Conservation (phyloP, 2,329 filamentous ascomycete genomes). For the Colletotrichum sp. region DNA sequence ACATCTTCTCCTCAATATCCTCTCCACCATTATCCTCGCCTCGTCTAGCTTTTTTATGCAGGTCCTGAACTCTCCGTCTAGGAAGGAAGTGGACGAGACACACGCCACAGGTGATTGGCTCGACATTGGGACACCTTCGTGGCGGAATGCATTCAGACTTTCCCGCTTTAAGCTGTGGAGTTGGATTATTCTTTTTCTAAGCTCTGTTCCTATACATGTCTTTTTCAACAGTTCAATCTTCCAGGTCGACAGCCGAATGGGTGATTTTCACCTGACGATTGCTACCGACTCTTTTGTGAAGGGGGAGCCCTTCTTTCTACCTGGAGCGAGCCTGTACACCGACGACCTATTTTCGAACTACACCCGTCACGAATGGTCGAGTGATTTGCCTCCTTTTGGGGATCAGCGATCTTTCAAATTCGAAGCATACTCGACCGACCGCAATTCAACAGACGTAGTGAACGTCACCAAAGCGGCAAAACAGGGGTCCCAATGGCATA, state of each 20-base stretch:
- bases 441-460: background rate
- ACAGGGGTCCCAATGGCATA: background rate
- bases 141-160: slow-evolving; percentile 34
- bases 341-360: background rate
- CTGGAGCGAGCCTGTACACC: background rate
- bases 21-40: background rate
- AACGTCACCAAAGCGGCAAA: background rate
- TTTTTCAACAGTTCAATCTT: slow-evolving; percentile 26
- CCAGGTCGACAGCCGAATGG: slow-evolving; percentile 9
- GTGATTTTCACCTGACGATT: slow-evolving; percentile 12
- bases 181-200: slow-evolving; percentile 26
- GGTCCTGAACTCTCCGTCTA: slow-evolving; percentile 15
- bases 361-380: background rate
- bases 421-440: background rate
- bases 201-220: slow-evolving; percentile 30
- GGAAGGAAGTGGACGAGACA: slow-evolving; percentile 37
- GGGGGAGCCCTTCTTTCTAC: background rate
- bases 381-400: background rate
- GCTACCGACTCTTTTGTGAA: slow-evolving; percentile 15
- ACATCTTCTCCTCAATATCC: slow-evolving; percentile 52
- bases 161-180: slow-evolving; percentile 22
- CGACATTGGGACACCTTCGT: slow-evolving; percentile 48
- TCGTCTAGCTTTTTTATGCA: slow-evolving; percentile 25
- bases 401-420: background rate
- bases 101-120: slow-evolving; percentile 46